These are phyloP conservation scores for Yueomyces sp. DNA, from an alignment of 805 yeast species.

Conservation along the genomic window DNA sequence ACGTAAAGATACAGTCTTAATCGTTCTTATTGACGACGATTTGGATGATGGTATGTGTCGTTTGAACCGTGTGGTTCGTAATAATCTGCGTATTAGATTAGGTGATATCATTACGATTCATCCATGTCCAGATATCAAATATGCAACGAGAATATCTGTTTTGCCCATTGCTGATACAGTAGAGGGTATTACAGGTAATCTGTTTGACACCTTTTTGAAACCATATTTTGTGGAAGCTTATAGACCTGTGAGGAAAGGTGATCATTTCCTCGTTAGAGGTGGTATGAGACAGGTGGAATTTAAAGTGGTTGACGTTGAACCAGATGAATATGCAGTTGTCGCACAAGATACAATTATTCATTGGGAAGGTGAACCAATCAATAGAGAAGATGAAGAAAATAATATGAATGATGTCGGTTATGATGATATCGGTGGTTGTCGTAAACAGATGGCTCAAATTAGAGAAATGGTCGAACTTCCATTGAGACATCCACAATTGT, in stretches of 20 bases:
- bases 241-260: constrained; percentile 97
- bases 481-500: constrained; percentile 93
- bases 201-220: constrained; percentile 90
- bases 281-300: constrained; percentile 99
- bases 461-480: constrained; percentile 98
- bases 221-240: constrained; percentile 98
- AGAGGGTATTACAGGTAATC: constrained; percentile 93
- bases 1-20: constrained; percentile 92
- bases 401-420: constrained; percentile 95
- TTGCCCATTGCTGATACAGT: constrained; percentile 96
- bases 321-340: constrained; percentile 92
- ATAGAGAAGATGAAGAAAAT: constrained; percentile 48
- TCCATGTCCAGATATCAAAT: constrained; percentile 96
- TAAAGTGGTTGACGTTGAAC: constrained; percentile 96
- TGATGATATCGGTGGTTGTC: constrained; percentile 98
- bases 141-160: constrained; percentile 87
- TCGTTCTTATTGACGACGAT: constrained; percentile 93
- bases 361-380: constrained; percentile 98
- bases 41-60: constrained; percentile 92
- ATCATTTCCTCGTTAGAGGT: constrained; percentile 90
- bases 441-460: constrained; percentile 98
- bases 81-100: constrained; percentile 82
- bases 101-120: constrained; percentile 87
- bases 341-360: constrained; percentile 97
- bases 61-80: constrained; percentile 90